These are phyloP conservation scores for Royoungia palumana DNA, from an alignment of 768 basidiomycete species.

Conservation along the genomic window DNA sequence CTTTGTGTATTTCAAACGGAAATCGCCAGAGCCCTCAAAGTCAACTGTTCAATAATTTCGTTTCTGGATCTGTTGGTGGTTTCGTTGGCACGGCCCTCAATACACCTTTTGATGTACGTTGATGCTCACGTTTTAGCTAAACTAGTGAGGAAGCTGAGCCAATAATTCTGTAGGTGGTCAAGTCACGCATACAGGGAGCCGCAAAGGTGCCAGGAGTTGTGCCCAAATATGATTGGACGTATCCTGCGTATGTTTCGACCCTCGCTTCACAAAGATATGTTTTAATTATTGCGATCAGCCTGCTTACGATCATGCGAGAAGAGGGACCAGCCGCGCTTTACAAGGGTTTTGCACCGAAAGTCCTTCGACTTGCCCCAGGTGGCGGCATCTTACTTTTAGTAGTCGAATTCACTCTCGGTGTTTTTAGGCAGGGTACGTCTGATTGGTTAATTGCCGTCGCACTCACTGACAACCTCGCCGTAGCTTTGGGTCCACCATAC, in stretches of 20 bases:
- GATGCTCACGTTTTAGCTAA: neutral
- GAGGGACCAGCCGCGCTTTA: slow-evolving; percentile 85
- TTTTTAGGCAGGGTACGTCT: slow-evolving; percentile 66
- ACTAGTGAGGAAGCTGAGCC: neutral
- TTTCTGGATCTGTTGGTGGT: slow-evolving; percentile 88
- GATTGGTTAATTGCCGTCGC: neutral
- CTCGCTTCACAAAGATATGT: neutral
- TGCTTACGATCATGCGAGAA: slow-evolving; percentile 78
- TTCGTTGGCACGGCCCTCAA: slow-evolving; percentile 87
- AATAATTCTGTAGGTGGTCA: slow-evolving; percentile 66
- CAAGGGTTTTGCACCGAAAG: slow-evolving; percentile 96
- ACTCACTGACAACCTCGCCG: slow-evolving; percentile 1
- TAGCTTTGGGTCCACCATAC: slow-evolving; percentile 34
- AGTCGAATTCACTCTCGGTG: slow-evolving; percentile 79
- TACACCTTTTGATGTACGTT: slow-evolving; percentile 69
- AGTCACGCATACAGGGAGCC: slow-evolving; percentile 89
- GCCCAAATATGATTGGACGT: slow-evolving; percentile 94
- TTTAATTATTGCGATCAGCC: slow-evolving; percentile 28
- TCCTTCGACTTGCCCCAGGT: slow-evolving; percentile 90
- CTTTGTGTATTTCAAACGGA: neutral
- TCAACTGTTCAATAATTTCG: slow-evolving; percentile 85
- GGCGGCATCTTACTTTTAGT: slow-evolving; percentile 92
- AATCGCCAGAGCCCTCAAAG: slow-evolving; percentile 54
- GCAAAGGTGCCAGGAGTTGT: slow-evolving; percentile 61
- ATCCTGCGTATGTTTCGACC: slow-evolving; percentile 58